Base-by-base conservation (phyloP, 2,329 filamentous ascomycete genomes). In the Fusarium dlaminii region DNA sequence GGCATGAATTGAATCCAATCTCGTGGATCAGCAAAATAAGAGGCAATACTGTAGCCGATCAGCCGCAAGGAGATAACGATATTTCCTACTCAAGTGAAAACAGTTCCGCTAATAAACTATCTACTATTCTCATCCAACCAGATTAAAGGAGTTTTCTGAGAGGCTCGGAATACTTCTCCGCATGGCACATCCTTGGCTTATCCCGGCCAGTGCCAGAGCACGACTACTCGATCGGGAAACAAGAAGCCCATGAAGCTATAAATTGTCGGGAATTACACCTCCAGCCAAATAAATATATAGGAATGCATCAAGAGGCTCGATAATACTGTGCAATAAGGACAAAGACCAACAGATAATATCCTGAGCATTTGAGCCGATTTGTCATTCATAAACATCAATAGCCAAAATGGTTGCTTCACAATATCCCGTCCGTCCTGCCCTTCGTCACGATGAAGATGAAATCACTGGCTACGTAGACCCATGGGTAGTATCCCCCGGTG, bases 251-350 rank as follows among this genome's bases (percentile, higher is more conserved):
- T n/a, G 11, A 22, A 37, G 17, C 9, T 22, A 20, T 12, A 11
- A 11, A 39, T 22, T 39, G 12, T 6, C 42, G 11, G 17, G 17
- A 20, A 27, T 27, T 27, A 13, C 17, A 13, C 15, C 24, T 11
- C 11, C 17, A 24, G 42, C n/a, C n/a, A 18, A 43, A 24, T 8
- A 5, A 12, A 18, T 45, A 45, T 45, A 45, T 45, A 45, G 42
- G 5, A 2, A 27, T 45, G 17, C 2, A 45, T 14, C 24, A 27
- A 27, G 0, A 4, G 17, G 5, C 11, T 4, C 17, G n/a, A 43
- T 43, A 18, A 24, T 18, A 6, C 10, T 12, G n/a, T 24, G 42
- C 8, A 18, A 18, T 5, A 11, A 43, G n/a, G 15, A 43, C n/a
- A 43, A 11, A 43, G 10, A 17, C 22, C n/a, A 43, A 6, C 15